Percentiles rank a stretch among this genome's conserved stretches.
phyloP scores from a whole-genome alignment of 306 rosid genomes.

The Nissolia schottii region DNA sequence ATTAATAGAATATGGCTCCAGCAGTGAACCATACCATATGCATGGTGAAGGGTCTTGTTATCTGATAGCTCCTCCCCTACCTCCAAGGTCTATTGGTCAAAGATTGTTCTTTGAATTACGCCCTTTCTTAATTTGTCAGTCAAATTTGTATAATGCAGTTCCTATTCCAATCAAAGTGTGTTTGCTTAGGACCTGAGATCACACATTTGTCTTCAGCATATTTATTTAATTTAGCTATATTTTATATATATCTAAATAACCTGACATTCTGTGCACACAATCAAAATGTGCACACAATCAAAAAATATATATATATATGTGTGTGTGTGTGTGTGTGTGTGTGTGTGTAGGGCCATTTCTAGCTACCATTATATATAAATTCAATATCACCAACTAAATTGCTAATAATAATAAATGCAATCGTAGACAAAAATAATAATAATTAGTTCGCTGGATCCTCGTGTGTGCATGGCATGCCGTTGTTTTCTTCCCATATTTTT shows the following conservation, averaged over 20 bases:
- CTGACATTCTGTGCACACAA: slow-evolving; percentile 4
- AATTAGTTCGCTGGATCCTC: slow-evolving; percentile 15
- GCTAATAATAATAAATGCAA: neutral
- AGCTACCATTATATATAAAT: neutral
- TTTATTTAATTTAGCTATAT: slow-evolving; percentile 9
- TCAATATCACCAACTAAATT: neutral
- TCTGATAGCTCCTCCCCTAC: slow-evolving; percentile 40
- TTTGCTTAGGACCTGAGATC: slow-evolving; percentile 30
- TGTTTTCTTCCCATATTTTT: slow-evolving; percentile 41
- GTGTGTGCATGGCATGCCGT: slow-evolving; percentile 34
- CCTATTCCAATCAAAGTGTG: slow-evolving; percentile 29
- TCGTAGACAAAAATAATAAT: neutral
- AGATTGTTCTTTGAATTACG: slow-evolving; percentile 53
- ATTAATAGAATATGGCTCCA: slow-evolving; percentile 21
- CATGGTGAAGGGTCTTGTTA: slow-evolving; percentile 45
- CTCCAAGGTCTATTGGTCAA: slow-evolving; percentile 66
- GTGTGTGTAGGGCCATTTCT: neutral
- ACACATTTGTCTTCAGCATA: slow-evolving; percentile 24
- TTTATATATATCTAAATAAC: neutral
- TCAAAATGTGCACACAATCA: too few species aligned
- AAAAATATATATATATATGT: too few species aligned
- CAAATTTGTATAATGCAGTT: slow-evolving; percentile 2
- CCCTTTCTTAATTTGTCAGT: slow-evolving; percentile 21
- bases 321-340: too few species aligned
- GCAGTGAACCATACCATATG: slow-evolving; percentile 1